Evolutionary conservation across 2,329 filamentous ascomycete genomes (phyloP).

Genomic region (Cyphellophora attinorum): DNA sequence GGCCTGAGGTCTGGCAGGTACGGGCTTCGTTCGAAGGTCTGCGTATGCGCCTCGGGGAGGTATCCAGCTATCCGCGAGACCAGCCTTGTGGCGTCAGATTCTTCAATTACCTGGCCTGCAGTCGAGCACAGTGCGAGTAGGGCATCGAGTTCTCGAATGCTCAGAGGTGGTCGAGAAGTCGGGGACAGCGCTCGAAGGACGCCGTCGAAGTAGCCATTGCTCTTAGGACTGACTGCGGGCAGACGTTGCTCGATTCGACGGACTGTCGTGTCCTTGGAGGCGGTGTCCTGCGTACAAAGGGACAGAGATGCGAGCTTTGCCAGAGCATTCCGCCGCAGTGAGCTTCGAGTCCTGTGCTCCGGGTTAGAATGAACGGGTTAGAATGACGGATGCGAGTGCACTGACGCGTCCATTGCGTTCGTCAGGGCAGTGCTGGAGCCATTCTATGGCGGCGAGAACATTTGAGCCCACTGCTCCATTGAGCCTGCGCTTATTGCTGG

Average conservation of each 20-base stretch:
- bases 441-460: too few relatives aligned
- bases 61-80: slow-evolving; percentile 74
- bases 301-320: slow-evolving; percentile 34
- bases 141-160: slow-evolving; percentile 82
- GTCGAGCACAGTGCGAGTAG: slow-evolving; percentile 86
- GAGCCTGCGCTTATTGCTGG: too few relatives aligned
- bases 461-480: too few relatives aligned
- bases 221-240: slow-evolving; percentile 15
- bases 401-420: too few relatives aligned
- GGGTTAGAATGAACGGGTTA: too few relatives aligned
- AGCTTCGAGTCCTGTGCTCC: neutral
- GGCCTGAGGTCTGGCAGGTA: slow-evolving; percentile 75
- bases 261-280: slow-evolving; percentile 6
- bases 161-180: slow-evolving; percentile 36
- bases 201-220: slow-evolving; percentile 26
- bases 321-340: slow-evolving; percentile 31
- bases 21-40: slow-evolving; percentile 69
- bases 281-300: slow-evolving; percentile 20
- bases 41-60: slow-evolving; percentile 72
- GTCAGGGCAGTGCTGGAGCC: too few relatives aligned
- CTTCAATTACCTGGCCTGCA: slow-evolving; percentile 61
- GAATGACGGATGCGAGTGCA: too few relatives aligned
- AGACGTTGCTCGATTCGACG: slow-evolving; percentile 2
- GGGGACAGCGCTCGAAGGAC: slow-evolving; percentile 27
- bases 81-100: slow-evolving; percentile 66